Conservation (phyloP, 352 stramenopile genomes). For the Chrysophaeum taylorii region DNA sequence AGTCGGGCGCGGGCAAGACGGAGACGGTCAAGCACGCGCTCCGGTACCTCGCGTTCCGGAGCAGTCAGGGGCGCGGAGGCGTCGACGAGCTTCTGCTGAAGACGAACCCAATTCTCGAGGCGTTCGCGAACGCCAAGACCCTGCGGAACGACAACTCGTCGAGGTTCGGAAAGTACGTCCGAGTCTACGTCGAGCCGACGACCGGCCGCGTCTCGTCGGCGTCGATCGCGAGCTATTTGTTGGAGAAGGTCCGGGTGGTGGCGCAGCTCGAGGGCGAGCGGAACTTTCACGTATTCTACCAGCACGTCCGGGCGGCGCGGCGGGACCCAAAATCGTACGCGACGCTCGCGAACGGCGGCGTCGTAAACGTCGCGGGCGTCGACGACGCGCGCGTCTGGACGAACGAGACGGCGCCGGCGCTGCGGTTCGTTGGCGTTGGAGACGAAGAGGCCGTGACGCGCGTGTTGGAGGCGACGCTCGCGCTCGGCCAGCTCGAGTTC, state of each 20-base stretch:
- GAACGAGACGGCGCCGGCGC: constrained; percentile 55
- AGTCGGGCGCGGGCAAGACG: constrained; percentile 74
- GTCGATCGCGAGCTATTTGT: constrained; percentile 75
- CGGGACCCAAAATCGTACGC: neutral
- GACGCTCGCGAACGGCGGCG: neutral
- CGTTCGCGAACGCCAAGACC: constrained; percentile 88
- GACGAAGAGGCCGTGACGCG: constrained; percentile 62
- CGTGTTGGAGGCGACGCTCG: constrained; percentile 64
- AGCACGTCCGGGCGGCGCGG: constrained; percentile 66
- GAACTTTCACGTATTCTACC: constrained; percentile 88
- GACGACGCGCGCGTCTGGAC: constrained; percentile 61
- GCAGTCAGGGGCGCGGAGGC: neutral
- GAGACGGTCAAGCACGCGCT: constrained; percentile 80
- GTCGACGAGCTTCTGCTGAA: constrained; percentile 23
- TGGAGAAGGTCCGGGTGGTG: constrained; percentile 82
- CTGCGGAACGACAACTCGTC: constrained; percentile 86
- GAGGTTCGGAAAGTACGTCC: constrained; percentile 85
- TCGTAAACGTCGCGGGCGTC: constrained; percentile 17
- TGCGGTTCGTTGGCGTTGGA: constrained; percentile 65
- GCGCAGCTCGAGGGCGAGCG: constrained; percentile 68
- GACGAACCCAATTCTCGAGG: constrained; percentile 80
- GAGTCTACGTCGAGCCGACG: constrained; percentile 68
- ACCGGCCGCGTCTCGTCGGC: constrained; percentile 52
- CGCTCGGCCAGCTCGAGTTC: constrained; percentile 71
- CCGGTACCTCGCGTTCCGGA: constrained; percentile 46